Percentiles rank a stretch among this genome's conserved stretches.
Conservation (phyloP, 2,329 filamentous ascomycete species). For the Aspergillus phoenicis region DNA sequence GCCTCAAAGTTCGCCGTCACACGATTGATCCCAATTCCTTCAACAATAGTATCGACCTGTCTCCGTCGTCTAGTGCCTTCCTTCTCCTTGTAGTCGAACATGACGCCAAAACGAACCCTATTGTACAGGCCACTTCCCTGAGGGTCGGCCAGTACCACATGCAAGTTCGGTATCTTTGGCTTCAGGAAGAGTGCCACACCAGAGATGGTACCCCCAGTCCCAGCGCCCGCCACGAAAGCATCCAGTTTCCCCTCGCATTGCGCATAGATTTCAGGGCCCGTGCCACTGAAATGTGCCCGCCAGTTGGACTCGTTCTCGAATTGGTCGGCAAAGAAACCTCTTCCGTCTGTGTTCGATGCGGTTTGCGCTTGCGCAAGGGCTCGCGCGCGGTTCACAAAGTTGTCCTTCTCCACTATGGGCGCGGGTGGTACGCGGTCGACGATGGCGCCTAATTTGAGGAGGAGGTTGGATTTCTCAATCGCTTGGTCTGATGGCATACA, state of each 20-base stretch:
- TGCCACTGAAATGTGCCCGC: constrained; percentile 76
- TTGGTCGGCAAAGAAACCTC: constrained; percentile 92
- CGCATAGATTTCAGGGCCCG: constrained; percentile 83
- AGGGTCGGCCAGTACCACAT: constrained; percentile 85
- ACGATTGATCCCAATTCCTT: constrained; percentile 93
- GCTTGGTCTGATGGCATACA: constrained; percentile 96
- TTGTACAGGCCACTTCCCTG: constrained; percentile 94
- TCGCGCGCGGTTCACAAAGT: constrained; percentile 92
- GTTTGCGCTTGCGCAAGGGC: constrained; percentile 76
- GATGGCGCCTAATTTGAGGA: constrained; percentile 85
- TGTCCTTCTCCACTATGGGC: constrained; percentile 87
- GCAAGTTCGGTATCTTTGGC: constrained; percentile 63
- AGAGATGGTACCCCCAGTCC: constrained; percentile 90
- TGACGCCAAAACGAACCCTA: constrained; percentile 87
- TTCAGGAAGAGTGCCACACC: constrained; percentile 85
- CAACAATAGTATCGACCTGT: constrained; percentile 94
- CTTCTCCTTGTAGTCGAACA: constrained; percentile 86
- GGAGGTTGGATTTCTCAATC: constrained; percentile 82
- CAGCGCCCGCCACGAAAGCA: constrained; percentile 90
- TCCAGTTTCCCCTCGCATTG: constrained; percentile 76
- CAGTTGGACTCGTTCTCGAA: constrained; percentile 93
- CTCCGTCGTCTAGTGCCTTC: constrained; percentile 87
- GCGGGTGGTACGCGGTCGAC: constrained; percentile 89
- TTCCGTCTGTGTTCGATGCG: constrained; percentile 50
- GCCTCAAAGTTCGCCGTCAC: constrained; percentile 92